Evolutionary conservation across 1,284 basidiomycete species (phyloP), one percentile per base, ranked within the genome.

Genomic region (Apiotrichum domesticum): DNA sequence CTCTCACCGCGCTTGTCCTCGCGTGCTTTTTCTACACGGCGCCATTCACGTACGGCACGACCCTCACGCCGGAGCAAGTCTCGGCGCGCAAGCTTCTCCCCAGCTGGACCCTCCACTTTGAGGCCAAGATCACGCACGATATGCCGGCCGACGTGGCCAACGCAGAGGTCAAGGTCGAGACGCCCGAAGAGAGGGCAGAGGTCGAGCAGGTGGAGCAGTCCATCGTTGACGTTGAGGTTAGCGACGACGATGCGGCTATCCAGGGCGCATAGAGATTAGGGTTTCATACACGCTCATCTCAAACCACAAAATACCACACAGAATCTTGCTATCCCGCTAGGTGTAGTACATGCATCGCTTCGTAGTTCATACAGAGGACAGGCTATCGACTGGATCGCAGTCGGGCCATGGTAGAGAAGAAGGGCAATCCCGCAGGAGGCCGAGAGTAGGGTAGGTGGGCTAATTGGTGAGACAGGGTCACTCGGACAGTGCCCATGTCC

Each of bases 21-120:
- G 78, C 78, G 44, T 81, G 86, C 78, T 91, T 86, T 66, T 64
- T 83, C 46, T 96, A 84, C 80, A 79, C 93, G 53, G 82, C 87
- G 32, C 93, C 93, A 41, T 79, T 97, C 67, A 96, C 93, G 9
- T 97, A 94, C 73, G 94, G 92, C 57, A 81, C 87, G 29, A 91
- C 93, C 35, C 79, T 97, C 65, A 96, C 92, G 8, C 95, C 92
- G 72, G 93, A 91, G 42, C 65, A 73, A 54, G 73, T 77, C 58
- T 72, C 71, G 56, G 63, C 65, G 50, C 63, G 76, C 51, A 77
- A 77, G 58, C 52, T 77, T 43, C 65, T 77, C 39, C 65, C 66
- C 6, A 51, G 54, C 29, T 63, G 76, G 76, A 73, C 75, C 11
- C 58, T 77, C 40, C 76, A 77, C 62, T 77, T 77, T 56, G 76